Base-by-base conservation (phyloP, 805 yeast genomes). In the Millerozyma acaciae region DNA sequence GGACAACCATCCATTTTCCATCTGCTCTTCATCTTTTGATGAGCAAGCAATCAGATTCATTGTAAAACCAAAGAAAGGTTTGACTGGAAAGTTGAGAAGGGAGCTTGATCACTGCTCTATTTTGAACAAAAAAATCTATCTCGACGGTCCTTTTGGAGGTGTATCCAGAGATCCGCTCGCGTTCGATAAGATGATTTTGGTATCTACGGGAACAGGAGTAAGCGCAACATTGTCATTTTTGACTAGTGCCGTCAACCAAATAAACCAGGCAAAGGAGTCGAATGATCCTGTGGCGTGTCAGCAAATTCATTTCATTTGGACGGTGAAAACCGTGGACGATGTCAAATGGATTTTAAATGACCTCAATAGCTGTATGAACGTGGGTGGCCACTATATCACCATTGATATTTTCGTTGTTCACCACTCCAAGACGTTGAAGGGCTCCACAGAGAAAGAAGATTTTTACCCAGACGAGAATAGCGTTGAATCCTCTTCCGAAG, bases 91-190 rank as follows among this genome's bases (percentile, higher is more conserved):
- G 8, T 39, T 75, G 3, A 49, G 50, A 30, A 33, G 49, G 8
- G 52, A 52, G 33, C 42, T 64, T 33, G 60, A 65, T 7, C 57
- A 58, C 8, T 47, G 45, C 15, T 40, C 49, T 0, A 32, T 45
- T 3, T 42, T 46, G 10, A 40, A 56, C 19, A 53, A 53, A 32
- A 55, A 53, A 21, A 69, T 71, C 1, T 65, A 40, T 36, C 47
- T 73, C 13, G 81, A 76, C 44, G 82, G 82, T 1, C 78, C 82
- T 4, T 76, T 73, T 38, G 80, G 82, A 12, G 80, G 80, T 1
- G 43, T 68, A 30, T 43, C 58, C 10, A 60, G 82, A 45, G 71
- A 72, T 39, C 50, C 57, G 5, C 42, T 61, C 14, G 50, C 71
- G 1, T 76, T 76, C 45, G 70, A 70, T 27, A 61, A 66, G 27